phyloP scores from a whole-genome alignment of 1,284 basidiomycete species.

The Apiotrichum porosum region DNA sequence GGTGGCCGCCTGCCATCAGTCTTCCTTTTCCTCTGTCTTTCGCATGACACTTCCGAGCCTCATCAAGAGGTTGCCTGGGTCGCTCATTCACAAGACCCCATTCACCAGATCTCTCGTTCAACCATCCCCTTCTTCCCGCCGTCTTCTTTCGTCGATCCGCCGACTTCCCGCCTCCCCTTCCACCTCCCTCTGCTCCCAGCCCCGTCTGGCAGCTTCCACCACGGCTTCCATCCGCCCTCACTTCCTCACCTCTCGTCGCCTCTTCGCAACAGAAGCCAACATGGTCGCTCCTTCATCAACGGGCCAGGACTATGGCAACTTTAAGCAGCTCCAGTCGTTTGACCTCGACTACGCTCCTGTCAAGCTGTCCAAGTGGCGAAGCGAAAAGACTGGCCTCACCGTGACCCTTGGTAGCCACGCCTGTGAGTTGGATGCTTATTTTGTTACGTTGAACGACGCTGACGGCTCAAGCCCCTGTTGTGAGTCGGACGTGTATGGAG shows the following conservation, averaged over 20 bases:
- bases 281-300: not conserved
- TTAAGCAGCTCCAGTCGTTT: conserved; percentile 42
- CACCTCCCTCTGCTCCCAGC: not conserved
- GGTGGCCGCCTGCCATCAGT: not conserved
- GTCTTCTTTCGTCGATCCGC: not conserved
- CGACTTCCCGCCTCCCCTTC: not conserved
- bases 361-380: conserved; percentile 46
- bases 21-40: not conserved
- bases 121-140: not conserved
- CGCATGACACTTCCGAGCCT: not conserved
- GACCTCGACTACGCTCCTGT: conserved; percentile 46
- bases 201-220: not conserved
- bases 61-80: not conserved
- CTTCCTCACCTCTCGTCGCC: not conserved
- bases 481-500: too few species aligned
- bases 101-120: not conserved
- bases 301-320: conserved; percentile 36
- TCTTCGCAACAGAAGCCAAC: conserved; percentile 3
- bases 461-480: conserved; percentile 29
- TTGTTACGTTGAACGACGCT: not conserved
- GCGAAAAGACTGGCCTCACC: conserved; percentile 49
- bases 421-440: conserved; percentile 51
- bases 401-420: conserved; percentile 63
- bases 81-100: not conserved
- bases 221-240: not conserved